Base-by-base conservation (phyloP, 108 stramenopile genomes). In the Nannochloropsis granulata region DNA sequence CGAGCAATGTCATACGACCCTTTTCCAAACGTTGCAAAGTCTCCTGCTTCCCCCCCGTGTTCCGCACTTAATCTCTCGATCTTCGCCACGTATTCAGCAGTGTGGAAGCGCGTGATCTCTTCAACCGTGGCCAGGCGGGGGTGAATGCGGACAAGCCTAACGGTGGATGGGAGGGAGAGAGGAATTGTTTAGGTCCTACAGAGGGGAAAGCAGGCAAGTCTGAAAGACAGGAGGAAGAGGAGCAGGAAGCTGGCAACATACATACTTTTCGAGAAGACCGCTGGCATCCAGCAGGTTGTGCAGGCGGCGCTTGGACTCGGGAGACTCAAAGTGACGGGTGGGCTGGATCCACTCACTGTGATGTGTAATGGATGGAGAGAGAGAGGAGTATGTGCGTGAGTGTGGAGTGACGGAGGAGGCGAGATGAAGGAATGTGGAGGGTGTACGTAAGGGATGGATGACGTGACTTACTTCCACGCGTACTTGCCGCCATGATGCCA, bases 271-370 rank as follows among this genome's bases (percentile, higher is more conserved):
- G 16, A 84, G 79, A 24, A 87, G 79, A 14, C 87, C 87, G 42
- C 84, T 84, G n/a, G 78, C 84, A 24, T 44, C 71, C 79, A 87
- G 25, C 23, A 87, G 78, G 83, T 87, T 87, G 87, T 87, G 87
- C 83, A 87, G 79, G 43, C 87, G 78, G n/a, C 87, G 87, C 45
- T 87, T 84, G 24, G 87, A 84, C 14, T 87, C 87, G 23, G 87
- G 19, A 19, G 79, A 44, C 25, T 87, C 87, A 79, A 83, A 87
- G 79, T 84, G 87, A 12, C 87, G 87, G 23, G 45, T 46, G 14
- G 87, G 87, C 26, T 87, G 87, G 42, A 79, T 25, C 83, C 82
- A 87, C 0, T 42, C 83, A 34, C 34, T 24, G 25, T 5, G 8
- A 71, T 71, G n/a, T 2, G 10, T 5, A 71, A n/a, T n/a, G 2